Evolutionary conservation across 2,329 filamentous ascomycete species (phyloP), one percentile per base, ranked within the genome.

Genomic region (Arthrobotrys conoides): DNA sequence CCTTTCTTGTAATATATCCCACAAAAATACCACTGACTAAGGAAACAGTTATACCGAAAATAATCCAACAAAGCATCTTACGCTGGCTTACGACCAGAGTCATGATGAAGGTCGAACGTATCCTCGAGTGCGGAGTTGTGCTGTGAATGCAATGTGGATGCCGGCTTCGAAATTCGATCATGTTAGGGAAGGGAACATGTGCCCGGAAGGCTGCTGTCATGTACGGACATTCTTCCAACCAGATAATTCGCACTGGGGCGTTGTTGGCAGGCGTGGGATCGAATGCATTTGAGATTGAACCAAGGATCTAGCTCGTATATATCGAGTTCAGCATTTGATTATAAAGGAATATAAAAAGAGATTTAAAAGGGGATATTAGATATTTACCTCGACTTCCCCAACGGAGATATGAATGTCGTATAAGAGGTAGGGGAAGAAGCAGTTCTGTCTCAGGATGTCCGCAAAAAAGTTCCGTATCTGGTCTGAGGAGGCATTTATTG

Each of bases 51-150:
- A 51, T 27, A 8, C 48, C 48, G 14, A 51, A 51, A 27, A 51
- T 20, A 51, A 51, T 51, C 48, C 48, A 51, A 51, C 48, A 51
- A 10, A 51, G 48, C 48, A 51, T 27, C 14, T 51, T 51, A 10
- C 22, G 48, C 27, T 51, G 48, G 22, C 27, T 51, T 16, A 27
- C 10, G 5, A 27, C 48, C 48, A 51, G 14, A 16, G 20, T 5
- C 22, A 51, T 51, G 48, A 51, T 27, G 22, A 51, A 51, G 16
- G 48, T 27, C 0, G 3, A 14, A 22, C 48, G 48, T 3, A 2
- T 51, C 20, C 12, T 51, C 48, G 48, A 51, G 2, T 51, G 9
- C 3, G 48, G 48, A 27, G 4, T 10, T 16, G 22, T 27, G 12
- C 10, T 16, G 20, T 27, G 10, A 16, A 51, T 16, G 14, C 6